Conservation (phyloP, 345 rosid species). For the Euphorbia lathyris region DNA sequence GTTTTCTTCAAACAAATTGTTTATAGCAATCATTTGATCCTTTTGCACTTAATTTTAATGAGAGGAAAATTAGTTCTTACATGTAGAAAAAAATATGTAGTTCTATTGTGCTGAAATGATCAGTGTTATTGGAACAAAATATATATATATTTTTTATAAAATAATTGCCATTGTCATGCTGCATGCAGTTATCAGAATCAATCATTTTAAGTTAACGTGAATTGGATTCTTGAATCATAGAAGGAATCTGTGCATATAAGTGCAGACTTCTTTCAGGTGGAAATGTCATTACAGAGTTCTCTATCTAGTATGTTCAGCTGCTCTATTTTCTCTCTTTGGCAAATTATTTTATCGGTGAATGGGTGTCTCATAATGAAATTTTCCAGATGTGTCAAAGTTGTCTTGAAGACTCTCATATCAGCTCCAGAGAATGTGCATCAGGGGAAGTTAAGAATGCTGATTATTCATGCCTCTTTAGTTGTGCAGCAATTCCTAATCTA, state of each 20-base stretch:
- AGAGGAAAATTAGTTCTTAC: not conserved
- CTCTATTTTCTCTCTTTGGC: conserved; percentile 22
- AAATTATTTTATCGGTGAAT: conserved; percentile 33
- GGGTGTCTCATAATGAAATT: conserved; percentile 34
- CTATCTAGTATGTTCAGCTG: conserved; percentile 37
- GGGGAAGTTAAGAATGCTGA: conserved; percentile 32
- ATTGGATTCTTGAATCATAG: not conserved
- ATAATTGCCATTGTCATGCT: not conserved
- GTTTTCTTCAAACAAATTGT: not conserved
- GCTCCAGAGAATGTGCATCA: conserved; percentile 36
- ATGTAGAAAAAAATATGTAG: not conserved
- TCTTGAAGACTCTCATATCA: conserved; percentile 31
- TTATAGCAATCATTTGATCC: not conserved
- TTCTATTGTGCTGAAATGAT: not conserved
- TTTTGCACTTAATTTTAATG: not conserved
- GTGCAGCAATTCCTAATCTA: conserved; percentile 32
- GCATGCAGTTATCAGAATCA: not conserved
- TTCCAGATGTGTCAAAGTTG: conserved; percentile 54
- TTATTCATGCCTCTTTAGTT: conserved; percentile 31
- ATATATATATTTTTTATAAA: not conserved
- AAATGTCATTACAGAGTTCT: conserved; percentile 42
- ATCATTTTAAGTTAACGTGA: not conserved
- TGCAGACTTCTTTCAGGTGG: conserved; percentile 29
- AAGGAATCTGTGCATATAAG: not conserved
- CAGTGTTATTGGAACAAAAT: not conserved